Percentiles rank a stretch among this genome's conserved stretches.
Conservation (phyloP, 176 grass and related monocot species). For the Rhynchospora tenuis region DNA sequence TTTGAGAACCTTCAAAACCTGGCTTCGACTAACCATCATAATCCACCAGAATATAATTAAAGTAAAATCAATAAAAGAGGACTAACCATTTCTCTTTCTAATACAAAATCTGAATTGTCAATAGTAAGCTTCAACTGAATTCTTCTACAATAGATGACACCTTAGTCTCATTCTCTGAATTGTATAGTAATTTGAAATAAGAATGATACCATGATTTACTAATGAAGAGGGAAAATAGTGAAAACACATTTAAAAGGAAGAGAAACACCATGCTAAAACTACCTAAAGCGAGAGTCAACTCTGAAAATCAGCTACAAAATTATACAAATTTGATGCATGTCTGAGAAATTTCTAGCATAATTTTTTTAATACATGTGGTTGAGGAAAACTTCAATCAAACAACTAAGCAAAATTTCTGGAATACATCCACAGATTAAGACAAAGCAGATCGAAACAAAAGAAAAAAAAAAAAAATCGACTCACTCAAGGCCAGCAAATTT, state of each 20-base stretch:
- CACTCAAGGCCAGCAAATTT: too few relatives aligned
- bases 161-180: constrained; percentile 21
- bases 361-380: too few relatives aligned
- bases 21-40: constrained; percentile 32
- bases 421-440: too few relatives aligned
- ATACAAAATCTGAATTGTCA: constrained; percentile 25
- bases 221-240: neutral
- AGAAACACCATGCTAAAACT: constrained; percentile 16
- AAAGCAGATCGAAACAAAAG: too few relatives aligned
- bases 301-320: neutral
- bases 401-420: too few relatives aligned
- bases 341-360: too few relatives aligned
- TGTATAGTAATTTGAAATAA: constrained; percentile 26
- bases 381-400: too few relatives aligned
- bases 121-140: constrained; percentile 43
- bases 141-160: constrained; percentile 44
- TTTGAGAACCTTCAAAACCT: too few relatives aligned
- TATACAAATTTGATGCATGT: neutral
- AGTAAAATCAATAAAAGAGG: constrained; percentile 15
- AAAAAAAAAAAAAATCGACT: too few relatives aligned
- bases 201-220: neutral
- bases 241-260: neutral
- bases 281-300: constrained; percentile 28
- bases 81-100: constrained; percentile 59
- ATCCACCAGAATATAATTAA: neutral